Evolutionary conservation across 2,329 filamentous ascomycete genomes (phyloP).

Genomic region (Drechslerella stenobrocha): DNA sequence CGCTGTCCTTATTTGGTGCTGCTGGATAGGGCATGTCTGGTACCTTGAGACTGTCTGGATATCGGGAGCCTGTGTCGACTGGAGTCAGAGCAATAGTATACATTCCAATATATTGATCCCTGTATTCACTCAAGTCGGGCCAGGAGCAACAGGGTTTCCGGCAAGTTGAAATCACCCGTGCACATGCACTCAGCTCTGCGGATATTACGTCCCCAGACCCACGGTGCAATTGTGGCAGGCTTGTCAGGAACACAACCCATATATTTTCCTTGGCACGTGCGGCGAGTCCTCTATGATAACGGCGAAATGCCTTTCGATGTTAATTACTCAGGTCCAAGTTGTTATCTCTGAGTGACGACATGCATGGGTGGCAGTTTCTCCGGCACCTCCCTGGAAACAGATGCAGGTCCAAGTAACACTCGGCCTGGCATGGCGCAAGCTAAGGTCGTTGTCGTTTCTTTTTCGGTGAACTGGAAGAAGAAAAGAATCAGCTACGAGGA

Average conservation of each 20-base stretch:
- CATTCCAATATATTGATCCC: too few relatives aligned
- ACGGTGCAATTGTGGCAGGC: slow-evolving; percentile 5
- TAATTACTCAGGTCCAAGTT: too few relatives aligned
- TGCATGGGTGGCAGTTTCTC: slow-evolving; percentile 4
- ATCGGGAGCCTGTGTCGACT: too few relatives aligned
- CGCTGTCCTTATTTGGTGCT: too few relatives aligned
- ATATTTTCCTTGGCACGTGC: not conserved
- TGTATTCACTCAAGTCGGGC: too few relatives aligned
- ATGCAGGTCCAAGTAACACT: not conserved
- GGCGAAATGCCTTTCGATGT: slow-evolving; percentile 16
- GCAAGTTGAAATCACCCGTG: not conserved
- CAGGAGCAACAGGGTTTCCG: too few relatives aligned
- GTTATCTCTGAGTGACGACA: not conserved
- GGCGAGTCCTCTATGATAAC: slow-evolving; percentile 17
- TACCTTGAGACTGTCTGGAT: too few relatives aligned
- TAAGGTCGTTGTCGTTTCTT: not conserved
- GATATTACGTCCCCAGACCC: slow-evolving; percentile 1
- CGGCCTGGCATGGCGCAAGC: too few relatives aligned
- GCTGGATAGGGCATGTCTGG: too few relatives aligned
- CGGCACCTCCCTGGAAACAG: not conserved
- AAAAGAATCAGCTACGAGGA: too few relatives aligned
- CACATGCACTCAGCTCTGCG: not conserved
- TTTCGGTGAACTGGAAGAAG: not conserved
- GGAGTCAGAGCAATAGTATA: too few relatives aligned
- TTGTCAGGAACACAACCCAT: slow-evolving; percentile 33